Evolutionary conservation across 306 rosid species (phyloP).

Genomic region (Vigna trinervia): DNA sequence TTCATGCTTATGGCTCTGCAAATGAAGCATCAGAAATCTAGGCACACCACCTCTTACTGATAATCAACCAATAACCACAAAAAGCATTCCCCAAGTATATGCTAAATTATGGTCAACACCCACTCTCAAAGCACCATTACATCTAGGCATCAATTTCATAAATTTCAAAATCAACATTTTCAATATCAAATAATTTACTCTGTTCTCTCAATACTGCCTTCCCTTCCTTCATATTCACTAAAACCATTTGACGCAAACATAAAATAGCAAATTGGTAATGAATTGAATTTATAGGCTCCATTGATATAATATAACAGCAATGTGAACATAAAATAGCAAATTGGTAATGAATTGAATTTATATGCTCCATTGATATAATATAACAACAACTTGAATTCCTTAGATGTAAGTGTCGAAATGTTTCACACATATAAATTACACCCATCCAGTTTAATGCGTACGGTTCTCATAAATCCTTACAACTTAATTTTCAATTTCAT

Average conservation of each 20-base stretch:
- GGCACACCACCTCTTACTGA: neutral
- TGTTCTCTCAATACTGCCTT: neutral
- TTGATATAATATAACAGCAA: neutral
- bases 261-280: neutral
- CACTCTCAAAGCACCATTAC: constrained; percentile 3
- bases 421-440: neutral
- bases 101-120: neutral
- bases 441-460: constrained; percentile 1
- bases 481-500: neutral
- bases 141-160: neutral
- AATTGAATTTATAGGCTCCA: neutral
- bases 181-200: neutral
- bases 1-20: neutral
- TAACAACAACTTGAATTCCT: neutral
- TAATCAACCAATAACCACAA: neutral
- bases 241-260: neutral
- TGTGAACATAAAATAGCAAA: neutral
- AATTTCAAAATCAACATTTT: constrained; percentile 6
- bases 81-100: neutral
- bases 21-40: neutral
- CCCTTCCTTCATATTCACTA: constrained; percentile 5
- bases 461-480: constrained; percentile 5
- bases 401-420: neutral
- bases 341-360: neutral
- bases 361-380: neutral